A percentile compares a stretch with the other conserved stretches of the same genome.
These are phyloP conservation scores for Westerdykella aurantiaca DNA, from an alignment of 2,329 filamentous ascomycete genomes.

Conservation along the genomic window DNA sequence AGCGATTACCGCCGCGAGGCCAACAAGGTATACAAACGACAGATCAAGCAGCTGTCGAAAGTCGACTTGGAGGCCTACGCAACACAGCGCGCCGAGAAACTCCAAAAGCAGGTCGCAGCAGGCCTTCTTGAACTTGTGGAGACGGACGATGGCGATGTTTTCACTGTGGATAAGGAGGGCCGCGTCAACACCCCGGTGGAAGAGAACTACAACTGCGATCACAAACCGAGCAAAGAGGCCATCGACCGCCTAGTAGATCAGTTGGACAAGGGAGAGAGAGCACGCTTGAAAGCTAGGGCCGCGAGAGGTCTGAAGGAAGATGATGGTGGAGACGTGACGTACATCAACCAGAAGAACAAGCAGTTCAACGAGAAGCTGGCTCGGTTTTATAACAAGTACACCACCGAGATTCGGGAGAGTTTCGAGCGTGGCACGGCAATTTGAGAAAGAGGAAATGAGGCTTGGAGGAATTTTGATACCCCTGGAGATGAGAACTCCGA, in stretches of 20 bases:
- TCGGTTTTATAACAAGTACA: conserved; percentile 98
- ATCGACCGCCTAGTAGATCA: conserved; percentile 85
- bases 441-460: conserved; percentile 36
- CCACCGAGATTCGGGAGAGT: conserved; percentile 89
- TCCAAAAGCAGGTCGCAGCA: conserved; percentile 76
- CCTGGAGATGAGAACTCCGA: not conserved
- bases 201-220: conserved; percentile 72
- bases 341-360: conserved; percentile 99
- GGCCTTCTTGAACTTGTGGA: conserved; percentile 91
- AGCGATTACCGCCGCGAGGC: conserved; percentile 83
- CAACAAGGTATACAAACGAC: conserved; percentile 88
- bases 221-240: conserved; percentile 79
- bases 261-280: conserved; percentile 81
- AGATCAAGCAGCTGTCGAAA: conserved; percentile 69
- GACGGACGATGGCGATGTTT: conserved; percentile 80
- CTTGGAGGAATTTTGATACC: conserved; percentile 4
- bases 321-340: conserved; percentile 88
- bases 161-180: conserved; percentile 87
- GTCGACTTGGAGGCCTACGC: conserved; percentile 76
- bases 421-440: conserved; percentile 98
- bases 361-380: conserved; percentile 98
- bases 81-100: conserved; percentile 73
- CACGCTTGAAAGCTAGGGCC: conserved; percentile 75
- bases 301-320: conserved; percentile 67
- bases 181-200: conserved; percentile 87